Base-by-base conservation (phyloP, 345 rosid species). In the Alliaria petiolata region DNA sequence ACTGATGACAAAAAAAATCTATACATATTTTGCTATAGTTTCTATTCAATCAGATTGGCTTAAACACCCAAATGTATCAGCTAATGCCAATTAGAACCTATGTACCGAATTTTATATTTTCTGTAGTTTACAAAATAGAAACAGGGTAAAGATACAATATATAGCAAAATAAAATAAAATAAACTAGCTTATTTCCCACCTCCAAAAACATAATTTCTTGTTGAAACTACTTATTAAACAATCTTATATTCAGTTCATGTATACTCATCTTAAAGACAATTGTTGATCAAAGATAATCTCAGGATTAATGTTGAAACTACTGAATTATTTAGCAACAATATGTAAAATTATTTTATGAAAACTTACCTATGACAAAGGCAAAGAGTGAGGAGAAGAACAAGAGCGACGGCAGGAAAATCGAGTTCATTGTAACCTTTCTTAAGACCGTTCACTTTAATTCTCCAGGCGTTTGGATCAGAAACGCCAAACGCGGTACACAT, bases 331-430 rank as follows among this genome's bases (percentile, higher is more conserved):
- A 50, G 22, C 15, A 25, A 22, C n/a, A 11, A n/a, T n/a, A 22
- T 49, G 0, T 9, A 11, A 50, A 26, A 25, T 6, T 13, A 28
- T 2, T 2, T 50, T 13, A 25, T 6, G 34, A 51, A 52, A 52
- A 51, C 15, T 25, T 54, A 92, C 97, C 97, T 90, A 52, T 86
- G 86, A 80, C 97, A 90, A 52, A 90, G 86, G 63, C 89, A 90
- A 70, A 90, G 79, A 56, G 97, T 88, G 80, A 93, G 92, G 73
- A 93, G 82, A 70, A 93, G 95, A 75, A 90, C 68, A 69, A 93
- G 84, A 45, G 84, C 93, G 8, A 93, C 97, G 10, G 97, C 98
- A 1, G 81, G 79, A 65, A 93, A 88, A 81, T 93, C 98, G 81
- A 93, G 70, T 79, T 83, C 85, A 63, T 90, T 80, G 72, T 89